Conservation (phyloP, 1,139 yeast genomes). For the Ogataea hybrid region DNA sequence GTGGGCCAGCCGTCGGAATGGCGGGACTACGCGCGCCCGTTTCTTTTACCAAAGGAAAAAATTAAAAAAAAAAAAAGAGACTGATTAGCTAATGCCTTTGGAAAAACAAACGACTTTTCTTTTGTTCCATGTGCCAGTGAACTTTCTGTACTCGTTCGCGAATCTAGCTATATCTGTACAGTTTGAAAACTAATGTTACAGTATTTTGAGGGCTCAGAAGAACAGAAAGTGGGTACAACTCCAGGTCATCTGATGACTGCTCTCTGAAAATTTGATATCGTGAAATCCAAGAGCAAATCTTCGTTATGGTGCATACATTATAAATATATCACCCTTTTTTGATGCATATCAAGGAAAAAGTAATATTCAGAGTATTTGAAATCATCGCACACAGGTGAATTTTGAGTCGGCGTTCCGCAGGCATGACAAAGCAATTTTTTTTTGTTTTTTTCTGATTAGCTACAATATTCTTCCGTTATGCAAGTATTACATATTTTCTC, state of each 20-base stretch:
- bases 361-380: background rate
- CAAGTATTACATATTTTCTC: background rate
- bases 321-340: background rate
- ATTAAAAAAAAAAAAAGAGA: background rate
- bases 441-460: background rate
- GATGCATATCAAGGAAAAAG: background rate
- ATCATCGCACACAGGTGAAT: background rate
- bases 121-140: background rate
- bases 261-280: too few species aligned
- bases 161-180: too few species aligned
- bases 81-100: background rate
- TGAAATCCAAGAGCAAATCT: background rate
- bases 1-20: background rate
- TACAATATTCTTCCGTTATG: background rate
- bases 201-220: too few species aligned
- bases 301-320: too few species aligned
- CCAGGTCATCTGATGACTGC: too few species aligned
- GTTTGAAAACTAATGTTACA: too few species aligned
- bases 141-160: background rate
- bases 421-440: background rate
- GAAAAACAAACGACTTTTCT: background rate
- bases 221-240: too few species aligned
- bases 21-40: slow-evolving; percentile 5
- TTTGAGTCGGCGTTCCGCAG: background rate
- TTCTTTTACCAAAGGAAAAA: slow-evolving; percentile 4